These are phyloP conservation scores for Coemansia asiatica DNA, from an alignment of 192 early-diverging fungal genomes.

Conservation along the genomic window DNA sequence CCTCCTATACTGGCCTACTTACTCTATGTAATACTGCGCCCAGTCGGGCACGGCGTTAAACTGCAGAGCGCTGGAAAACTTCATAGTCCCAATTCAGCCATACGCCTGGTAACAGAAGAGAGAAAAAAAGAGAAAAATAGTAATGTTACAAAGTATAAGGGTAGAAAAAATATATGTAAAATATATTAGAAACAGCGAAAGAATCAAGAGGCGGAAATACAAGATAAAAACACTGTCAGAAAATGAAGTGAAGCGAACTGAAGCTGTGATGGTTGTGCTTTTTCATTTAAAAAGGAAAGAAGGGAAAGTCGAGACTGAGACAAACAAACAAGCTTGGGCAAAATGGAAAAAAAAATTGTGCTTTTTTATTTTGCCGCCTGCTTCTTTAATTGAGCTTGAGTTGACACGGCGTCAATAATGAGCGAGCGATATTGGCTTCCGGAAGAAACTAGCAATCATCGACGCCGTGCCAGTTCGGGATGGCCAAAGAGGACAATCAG, in stretches of 20 bases:
- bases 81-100: conserved; percentile 60
- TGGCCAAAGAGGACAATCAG: no score
- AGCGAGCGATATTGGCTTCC: not conserved
- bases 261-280: not conserved
- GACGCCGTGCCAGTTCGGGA: not conserved
- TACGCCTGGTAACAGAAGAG: not conserved
- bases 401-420: not conserved
- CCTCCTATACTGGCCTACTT: conserved; percentile 41
- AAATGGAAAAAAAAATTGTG: no score
- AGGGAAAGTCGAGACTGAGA: not conserved
- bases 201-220: no score
- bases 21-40: conserved; percentile 77
- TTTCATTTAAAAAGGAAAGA: not conserved
- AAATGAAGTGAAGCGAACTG: not conserved
- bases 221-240: no score
- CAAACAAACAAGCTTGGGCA: no score
- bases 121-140: not conserved
- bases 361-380: not conserved
- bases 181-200: not conserved
- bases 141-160: not conserved
- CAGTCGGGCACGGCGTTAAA: conserved; percentile 89
- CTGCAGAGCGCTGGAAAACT: conserved; percentile 89
- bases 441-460: not conserved
- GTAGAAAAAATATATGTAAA: not conserved
- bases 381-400: not conserved